phyloP scores from a whole-genome alignment of 441 rosid species.

The Pelargonium hybrid region DNA sequence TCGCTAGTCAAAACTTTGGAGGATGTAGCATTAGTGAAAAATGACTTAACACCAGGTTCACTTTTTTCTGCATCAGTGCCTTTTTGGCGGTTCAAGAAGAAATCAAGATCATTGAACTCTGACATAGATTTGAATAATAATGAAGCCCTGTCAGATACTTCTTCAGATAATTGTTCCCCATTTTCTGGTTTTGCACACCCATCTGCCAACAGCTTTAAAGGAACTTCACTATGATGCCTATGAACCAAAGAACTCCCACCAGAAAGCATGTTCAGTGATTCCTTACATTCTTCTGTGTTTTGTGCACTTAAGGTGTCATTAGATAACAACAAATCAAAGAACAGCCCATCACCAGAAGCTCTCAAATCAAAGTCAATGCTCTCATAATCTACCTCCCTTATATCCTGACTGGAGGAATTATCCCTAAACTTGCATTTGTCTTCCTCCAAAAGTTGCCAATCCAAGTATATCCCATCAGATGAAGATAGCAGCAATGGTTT shows the following conservation, averaged over 20 bases:
- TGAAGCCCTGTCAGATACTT: constrained; percentile 35
- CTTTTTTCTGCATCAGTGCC: constrained; percentile 29
- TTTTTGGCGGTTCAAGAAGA: constrained; percentile 77
- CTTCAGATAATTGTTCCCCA: constrained; percentile 26
- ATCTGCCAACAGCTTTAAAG: constrained; percentile 23
- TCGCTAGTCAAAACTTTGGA: constrained; percentile 25
- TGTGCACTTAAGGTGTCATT: constrained; percentile 33
- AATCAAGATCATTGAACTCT: constrained; percentile 65
- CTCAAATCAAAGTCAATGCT: constrained; percentile 32
- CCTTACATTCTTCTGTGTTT: constrained; percentile 30
- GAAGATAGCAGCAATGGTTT: constrained; percentile 44
- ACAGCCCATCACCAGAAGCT: constrained; percentile 31
- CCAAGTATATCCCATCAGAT: constrained; percentile 77
- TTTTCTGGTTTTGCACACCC: constrained; percentile 25
- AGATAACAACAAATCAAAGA: constrained; percentile 45
- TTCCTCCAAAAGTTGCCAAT: constrained; percentile 70
- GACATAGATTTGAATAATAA: constrained; percentile 56
- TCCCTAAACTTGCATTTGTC: constrained; percentile 32
- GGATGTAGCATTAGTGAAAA: constrained; percentile 19
- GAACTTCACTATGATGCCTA: constrained; percentile 22
- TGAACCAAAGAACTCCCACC: constrained; percentile 23
- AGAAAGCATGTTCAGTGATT: constrained; percentile 30
- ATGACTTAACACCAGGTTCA: constrained; percentile 23
- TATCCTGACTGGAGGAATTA: constrained; percentile 27
- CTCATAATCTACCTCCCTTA: constrained; percentile 27